phyloP scores from a whole-genome alignment of 129 eudicot species.

The Calendula officinalis region DNA sequence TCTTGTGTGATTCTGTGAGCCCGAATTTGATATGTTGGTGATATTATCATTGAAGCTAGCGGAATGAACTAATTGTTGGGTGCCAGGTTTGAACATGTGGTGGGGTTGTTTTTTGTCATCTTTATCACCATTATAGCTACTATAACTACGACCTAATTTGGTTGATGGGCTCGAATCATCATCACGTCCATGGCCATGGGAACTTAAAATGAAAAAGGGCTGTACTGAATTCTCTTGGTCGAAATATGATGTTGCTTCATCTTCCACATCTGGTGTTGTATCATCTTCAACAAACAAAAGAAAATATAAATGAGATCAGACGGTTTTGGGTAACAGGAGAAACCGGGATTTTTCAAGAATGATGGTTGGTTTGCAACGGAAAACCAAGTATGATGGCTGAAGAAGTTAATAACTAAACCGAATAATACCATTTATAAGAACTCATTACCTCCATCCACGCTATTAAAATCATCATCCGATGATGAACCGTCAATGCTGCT shows the following conservation, averaged over 20 bases:
- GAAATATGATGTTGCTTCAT: conserved; percentile 37
- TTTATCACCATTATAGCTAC: conserved; percentile 55
- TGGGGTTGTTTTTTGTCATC: conserved; percentile 48
- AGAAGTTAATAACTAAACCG: background rate
- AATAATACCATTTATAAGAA: background rate
- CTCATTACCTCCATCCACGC: conserved; percentile 77
- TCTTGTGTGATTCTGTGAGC: conserved; percentile 49
- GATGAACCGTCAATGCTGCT: conserved; percentile 65
- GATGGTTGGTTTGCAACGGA: conserved; percentile 6
- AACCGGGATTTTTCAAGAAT: background rate
- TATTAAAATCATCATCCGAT: conserved; percentile 77
- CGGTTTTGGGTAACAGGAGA: background rate
- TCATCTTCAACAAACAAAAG: conserved; percentile 15
- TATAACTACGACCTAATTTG: conserved; percentile 55
- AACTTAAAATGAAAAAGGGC: conserved; percentile 8
- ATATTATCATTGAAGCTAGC: conserved; percentile 68
- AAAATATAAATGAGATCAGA: background rate
- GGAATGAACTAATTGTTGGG: conserved; percentile 56
- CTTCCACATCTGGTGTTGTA: conserved; percentile 42
- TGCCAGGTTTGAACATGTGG: conserved; percentile 43
- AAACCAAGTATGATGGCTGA: conserved; percentile 5
- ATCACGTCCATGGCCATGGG: conserved; percentile 30
- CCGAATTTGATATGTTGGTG: conserved; percentile 33
- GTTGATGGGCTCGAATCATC: conserved; percentile 31
- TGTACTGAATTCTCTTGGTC: conserved; percentile 32